Evolutionary conservation across 805 yeast species (phyloP), one percentile per base, ranked within the genome.

Genomic region (Schwanniomyces polymorphus): DNA sequence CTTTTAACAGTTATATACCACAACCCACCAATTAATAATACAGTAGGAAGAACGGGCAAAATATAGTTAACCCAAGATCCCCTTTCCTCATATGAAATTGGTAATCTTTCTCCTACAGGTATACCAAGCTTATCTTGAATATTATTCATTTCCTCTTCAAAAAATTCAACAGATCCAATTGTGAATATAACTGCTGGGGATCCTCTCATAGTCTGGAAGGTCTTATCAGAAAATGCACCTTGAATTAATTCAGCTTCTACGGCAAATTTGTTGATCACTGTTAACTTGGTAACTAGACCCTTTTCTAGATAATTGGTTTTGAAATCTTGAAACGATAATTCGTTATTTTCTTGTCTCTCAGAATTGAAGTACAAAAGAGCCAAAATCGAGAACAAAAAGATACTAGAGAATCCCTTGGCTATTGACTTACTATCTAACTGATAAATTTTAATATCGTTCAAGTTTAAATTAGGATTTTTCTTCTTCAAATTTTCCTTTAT

Each of bases 141-240:
- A 38, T 75, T 76, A 48, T 81, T 85, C 75, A 91, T 74, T 57
- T 88, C 91, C 45, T 88, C 88, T 68, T 91, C 97, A 59, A 91
- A 88, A 18, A 81, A 75, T 53, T 88, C 91, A 6, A 90, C 84
- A 0, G 96, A 88, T 4, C 97, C 97, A 58, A 91, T 89, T 11
- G 96, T 86, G 71, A 91, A 91, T 2, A 78, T 76, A 7, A 85
- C 86, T 8, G 78, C 68, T 5, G 83, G 73, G 35, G 52, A 49
- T 52, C 72, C 78, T 44, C 56, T 57, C 27, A 58, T 51, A 5
- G 65, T 58, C 42, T 67, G 75, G 54, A 72, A 71, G 25, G 78
- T 64, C 43, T 70, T 68, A 56, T 67, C 65, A 54, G 76, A 59
- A 46, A 74, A 54, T 53, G 81, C 67, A 53, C 77, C 75, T 4